These are phyloP conservation scores for Aristolochia fimbriata DNA, from an alignment of 164 flowering plant genomes.

Conservation along the genomic window DNA sequence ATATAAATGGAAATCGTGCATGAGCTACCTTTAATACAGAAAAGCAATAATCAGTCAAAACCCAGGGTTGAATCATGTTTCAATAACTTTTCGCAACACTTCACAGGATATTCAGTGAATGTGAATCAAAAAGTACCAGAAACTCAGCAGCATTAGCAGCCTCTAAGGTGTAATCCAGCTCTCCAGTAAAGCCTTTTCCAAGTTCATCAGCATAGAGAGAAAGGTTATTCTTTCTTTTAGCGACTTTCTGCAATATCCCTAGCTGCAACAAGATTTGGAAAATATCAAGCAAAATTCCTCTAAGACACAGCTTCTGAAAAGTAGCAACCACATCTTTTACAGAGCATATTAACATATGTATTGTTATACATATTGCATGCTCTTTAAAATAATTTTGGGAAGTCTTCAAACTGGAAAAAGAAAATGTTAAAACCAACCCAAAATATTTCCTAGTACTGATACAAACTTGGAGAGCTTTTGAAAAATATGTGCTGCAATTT, in stretches of 20 bases:
- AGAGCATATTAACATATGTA: no score
- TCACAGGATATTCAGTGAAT: neutral
- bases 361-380: no score
- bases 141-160: constrained; percentile 79
- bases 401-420: no score
- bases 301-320: neutral
- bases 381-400: no score
- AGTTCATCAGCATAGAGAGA: constrained; percentile 94
- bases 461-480: no score
- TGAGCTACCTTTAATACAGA: constrained; percentile 66
- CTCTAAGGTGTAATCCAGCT: constrained; percentile 81
- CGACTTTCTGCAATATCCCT: constrained; percentile 60
- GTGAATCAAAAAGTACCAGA: constrained; percentile 32
- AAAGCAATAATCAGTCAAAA: neutral
- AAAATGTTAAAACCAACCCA: no score
- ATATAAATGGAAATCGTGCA: constrained; percentile 55
- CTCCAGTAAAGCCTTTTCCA: constrained; percentile 92
- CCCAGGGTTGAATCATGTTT: neutral
- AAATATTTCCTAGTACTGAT: no score
- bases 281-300: neutral
- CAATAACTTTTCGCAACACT: neutral
- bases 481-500: no score
- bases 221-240: constrained; percentile 77
- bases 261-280: constrained; percentile 44
- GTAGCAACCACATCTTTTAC: neutral